Percentiles rank a stretch among this genome's conserved stretches.
Conservation (phyloP, 768 basidiomycete species). For the Kwoniella mangroviensis region DNA sequence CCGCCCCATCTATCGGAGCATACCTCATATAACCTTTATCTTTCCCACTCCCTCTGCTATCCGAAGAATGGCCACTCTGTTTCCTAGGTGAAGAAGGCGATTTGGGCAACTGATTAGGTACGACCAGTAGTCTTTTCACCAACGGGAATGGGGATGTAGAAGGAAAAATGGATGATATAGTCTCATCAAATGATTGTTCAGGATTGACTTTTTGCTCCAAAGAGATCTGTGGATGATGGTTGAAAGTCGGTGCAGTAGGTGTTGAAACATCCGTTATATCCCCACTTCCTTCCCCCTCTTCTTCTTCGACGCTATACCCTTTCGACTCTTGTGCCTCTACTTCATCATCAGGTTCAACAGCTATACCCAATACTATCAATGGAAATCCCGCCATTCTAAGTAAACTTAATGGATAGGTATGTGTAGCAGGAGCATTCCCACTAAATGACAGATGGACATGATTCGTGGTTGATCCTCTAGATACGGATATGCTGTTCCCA, state of each 20-base stretch:
- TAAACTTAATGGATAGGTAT: slow-evolving; percentile 71
- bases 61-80: neutral
- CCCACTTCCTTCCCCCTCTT: slow-evolving; percentile 25
- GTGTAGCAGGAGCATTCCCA: slow-evolving; percentile 72
- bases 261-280: slow-evolving; percentile 35
- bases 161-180: slow-evolving; percentile 71
- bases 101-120: slow-evolving; percentile 30
- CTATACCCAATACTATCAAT: slow-evolving; percentile 82
- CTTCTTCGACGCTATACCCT: slow-evolving; percentile 38
- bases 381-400: slow-evolving; percentile 72
- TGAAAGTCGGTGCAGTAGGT: slow-evolving; percentile 32
- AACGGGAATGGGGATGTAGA: slow-evolving; percentile 73
- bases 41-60: slow-evolving; percentile 57
- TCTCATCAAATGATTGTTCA: slow-evolving; percentile 68
- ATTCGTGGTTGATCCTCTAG: slow-evolving; percentile 65
- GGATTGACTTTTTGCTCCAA: slow-evolving; percentile 56
- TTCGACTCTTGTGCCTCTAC: slow-evolving; percentile 47
- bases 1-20: slow-evolving; percentile 69
- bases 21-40: slow-evolving; percentile 67
- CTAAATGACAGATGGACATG: slow-evolving; percentile 79
- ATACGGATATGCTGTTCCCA: slow-evolving; percentile 57
- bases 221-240: neutral
- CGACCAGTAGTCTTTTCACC: slow-evolving; percentile 61
- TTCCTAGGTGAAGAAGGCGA: slow-evolving; percentile 58
- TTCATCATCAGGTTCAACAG: slow-evolving; percentile 66